Conservation (phyloP, 1,139 yeast genomes). For the Yamadazyma trypodendri region DNA sequence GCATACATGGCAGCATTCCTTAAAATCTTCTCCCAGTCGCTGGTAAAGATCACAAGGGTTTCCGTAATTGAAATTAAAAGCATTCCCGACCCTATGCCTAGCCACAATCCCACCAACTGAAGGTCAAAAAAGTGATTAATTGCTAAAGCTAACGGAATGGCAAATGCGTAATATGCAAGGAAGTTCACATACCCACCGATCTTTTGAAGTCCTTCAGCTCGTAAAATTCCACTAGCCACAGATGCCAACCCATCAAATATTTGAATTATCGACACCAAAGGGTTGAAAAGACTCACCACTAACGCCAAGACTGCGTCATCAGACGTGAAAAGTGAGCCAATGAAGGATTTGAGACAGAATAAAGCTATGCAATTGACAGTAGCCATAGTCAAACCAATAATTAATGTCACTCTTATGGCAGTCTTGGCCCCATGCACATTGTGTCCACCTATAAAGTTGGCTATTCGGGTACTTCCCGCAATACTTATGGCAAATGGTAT, state of each 20-base stretch:
- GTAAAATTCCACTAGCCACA: conserved; percentile 76
- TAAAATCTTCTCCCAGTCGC: conserved; percentile 44
- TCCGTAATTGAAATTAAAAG: conserved; percentile 66
- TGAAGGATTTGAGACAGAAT: conserved; percentile 48
- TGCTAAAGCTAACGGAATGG: conserved; percentile 62
- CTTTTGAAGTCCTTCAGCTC: conserved; percentile 86
- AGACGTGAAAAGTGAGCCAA: conserved; percentile 68
- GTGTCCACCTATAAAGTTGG: conserved; percentile 82
- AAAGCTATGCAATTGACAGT: conserved; percentile 53
- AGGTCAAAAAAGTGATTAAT: conserved; percentile 56
- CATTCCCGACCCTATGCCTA: conserved; percentile 82
- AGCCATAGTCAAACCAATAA: conserved; percentile 60
- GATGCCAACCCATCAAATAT: conserved; percentile 80
- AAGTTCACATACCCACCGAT: conserved; percentile 81
- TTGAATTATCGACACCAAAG: conserved; percentile 71
- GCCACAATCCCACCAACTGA: conserved; percentile 76
- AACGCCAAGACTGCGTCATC: conserved; percentile 61
- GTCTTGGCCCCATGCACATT: conserved; percentile 59
- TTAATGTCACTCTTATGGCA: conserved; percentile 64
- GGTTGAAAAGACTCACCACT: conserved; percentile 52
- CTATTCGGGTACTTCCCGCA: conserved; percentile 83
- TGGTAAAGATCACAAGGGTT: conserved; percentile 33
- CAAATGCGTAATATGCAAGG: conserved; percentile 65
- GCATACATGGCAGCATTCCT: conserved; percentile 23
- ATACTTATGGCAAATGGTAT: conserved; percentile 88